Evolutionary conservation across 1,284 basidiomycete genomes (phyloP), one percentile per base, ranked within the genome.

Genomic region (Anthracocystis setariae): DNA sequence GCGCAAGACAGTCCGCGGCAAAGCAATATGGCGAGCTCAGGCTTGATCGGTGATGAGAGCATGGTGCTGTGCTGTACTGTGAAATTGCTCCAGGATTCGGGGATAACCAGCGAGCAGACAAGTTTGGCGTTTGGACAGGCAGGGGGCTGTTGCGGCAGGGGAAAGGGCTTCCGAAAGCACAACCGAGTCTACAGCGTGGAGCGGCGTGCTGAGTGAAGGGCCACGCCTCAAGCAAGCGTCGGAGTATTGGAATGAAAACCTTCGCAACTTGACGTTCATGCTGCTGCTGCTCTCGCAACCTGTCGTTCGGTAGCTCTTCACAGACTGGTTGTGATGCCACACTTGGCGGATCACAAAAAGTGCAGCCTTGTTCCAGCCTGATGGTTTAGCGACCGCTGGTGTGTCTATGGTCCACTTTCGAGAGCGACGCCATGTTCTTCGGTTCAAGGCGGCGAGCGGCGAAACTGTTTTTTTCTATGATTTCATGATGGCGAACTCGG

Each of bases 301-400:
- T 62, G 60, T 56, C 60, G 53, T 62, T 54, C 46, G 60, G 56
- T 38, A 35, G 29, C 37, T 29, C 13, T 33, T 20, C n/a, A 37
- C 5, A 37, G 13, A n/a, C 35, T 37, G 12, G 5, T 9, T 37
- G 46, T 46, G 43, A 45, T 44, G 44, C 46, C 8, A 18, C 37
- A 10, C 21, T 38, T 20, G n/a, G 32, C 39, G 18, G 27, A 20
- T 42, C 4, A 5, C 8, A 44, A 18, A 8, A 5, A 17, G 43
- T 49, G 46, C 27, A 38, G 17, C 52, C 59, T 29, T 5, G 47
- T 46, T 49, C n/a, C 8, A 37, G 12, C 35, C 35, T 8, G 38
- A 8, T 18, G 38, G 15, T 8, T 8, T n/a, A 39, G 38, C 38
- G 17, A 8, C 2, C 8, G n/a, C 38, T 39, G 15, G 8, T 39